Percentiles rank a stretch among this genome's conserved stretches.
phyloP scores from a whole-genome alignment of 179 eudicot species.

The Spinacia oleracea region DNA sequence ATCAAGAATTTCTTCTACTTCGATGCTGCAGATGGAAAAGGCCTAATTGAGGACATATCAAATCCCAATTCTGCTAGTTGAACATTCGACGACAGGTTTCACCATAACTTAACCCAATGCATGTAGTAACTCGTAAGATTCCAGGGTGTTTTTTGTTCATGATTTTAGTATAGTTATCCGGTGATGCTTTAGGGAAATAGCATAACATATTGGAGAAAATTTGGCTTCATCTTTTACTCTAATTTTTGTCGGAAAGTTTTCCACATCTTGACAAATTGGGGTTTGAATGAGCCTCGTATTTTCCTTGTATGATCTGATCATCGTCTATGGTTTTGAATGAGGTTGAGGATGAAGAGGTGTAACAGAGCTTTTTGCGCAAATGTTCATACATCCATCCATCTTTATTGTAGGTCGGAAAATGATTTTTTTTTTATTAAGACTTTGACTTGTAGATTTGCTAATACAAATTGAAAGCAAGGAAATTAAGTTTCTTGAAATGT shows the following conservation, averaged over 20 bases:
- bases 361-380: no score
- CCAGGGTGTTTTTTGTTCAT: background rate
- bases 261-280: slow-evolving; percentile 1
- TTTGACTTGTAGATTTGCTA: no score
- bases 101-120: background rate
- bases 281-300: background rate
- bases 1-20: slow-evolving; percentile 87
- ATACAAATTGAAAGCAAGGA: no score
- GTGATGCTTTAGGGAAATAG: background rate
- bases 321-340: background rate
- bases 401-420: no score
- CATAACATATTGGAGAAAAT: background rate
- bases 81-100: background rate
- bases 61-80: slow-evolving; percentile 32
- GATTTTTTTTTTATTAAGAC: no score
- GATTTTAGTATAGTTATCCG: background rate
- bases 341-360: no score
- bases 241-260: background rate
- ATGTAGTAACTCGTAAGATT: background rate
- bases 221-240: background rate
- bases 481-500: no score
- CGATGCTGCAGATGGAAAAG: slow-evolving; percentile 88
- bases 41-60: slow-evolving; percentile 79
- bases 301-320: slow-evolving; percentile 2
- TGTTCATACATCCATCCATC: no score